Evolutionary conservation across 495 filamentous ascomycete genomes (phyloP), one percentile per base, ranked within the genome.

Genomic region (Aspergillus ostianus): DNA sequence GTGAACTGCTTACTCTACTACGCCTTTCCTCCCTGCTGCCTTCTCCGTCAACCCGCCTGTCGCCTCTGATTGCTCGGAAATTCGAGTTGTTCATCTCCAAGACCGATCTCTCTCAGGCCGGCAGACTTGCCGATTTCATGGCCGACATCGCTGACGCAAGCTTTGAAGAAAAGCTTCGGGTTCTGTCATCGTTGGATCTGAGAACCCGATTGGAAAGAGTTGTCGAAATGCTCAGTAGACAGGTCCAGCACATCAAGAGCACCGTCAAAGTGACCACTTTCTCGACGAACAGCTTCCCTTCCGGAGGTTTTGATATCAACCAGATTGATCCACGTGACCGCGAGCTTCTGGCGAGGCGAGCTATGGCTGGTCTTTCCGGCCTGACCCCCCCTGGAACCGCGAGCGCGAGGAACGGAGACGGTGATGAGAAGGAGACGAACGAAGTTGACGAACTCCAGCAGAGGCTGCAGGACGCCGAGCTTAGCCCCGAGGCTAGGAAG

Each of bases 41-140:
- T n/a, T 76, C 79, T 20, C 75, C 75, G 41, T 77, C 81, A 15
- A 79, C 83, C 32, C 82, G 84, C 10, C 67, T 98, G 15, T 92
- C 92, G 6, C 92, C 92, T 0, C 77, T 93, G n/a, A 82, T 96
- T 45, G 88, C 91, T 0, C 83, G 92, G 21, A 85, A 91, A 49
- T 83, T 98, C 15, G 91, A 97, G 69, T 69, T 92, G 7, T 92
- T 91, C 66, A 95, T 98, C 52, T 80, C 82, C 1, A 85, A 83
- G 70, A 93, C 93, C 60, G 87, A 88, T 53, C 66, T 90, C 36
- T 71, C 79, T 36, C 90, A 97, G 57, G 92, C 94, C 5, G 94
- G 93, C 7, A 79, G 83, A 8, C 77, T 99, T n/a, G 94, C 94
- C 8, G 95, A 99, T 69, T 97, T 97, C 64, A 95, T 98, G 91